Evolutionary conservation across 345 rosid species (phyloP).

Genomic region (Clausena lansium): DNA sequence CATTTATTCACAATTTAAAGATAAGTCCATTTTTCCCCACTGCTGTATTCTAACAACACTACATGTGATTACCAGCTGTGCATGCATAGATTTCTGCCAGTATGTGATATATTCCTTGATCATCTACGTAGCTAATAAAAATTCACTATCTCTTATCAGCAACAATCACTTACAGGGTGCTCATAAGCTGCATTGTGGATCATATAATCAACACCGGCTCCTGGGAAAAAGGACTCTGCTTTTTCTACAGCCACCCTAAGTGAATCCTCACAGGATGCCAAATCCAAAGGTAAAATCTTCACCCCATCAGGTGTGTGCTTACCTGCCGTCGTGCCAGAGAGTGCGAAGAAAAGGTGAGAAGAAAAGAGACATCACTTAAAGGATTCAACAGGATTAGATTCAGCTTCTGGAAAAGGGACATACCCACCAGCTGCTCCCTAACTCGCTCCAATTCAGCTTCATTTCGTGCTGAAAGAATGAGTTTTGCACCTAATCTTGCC

Average conservation of each 20-base stretch:
- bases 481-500: conserved; percentile 84
- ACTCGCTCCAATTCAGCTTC: conserved; percentile 78
- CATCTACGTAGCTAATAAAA: background rate
- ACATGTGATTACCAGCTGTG: background rate
- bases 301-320: conserved; percentile 72
- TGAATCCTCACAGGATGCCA: conserved; percentile 72
- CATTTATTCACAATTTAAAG: too few relatives aligned
- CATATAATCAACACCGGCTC: conserved; percentile 76
- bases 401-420: conserved; percentile 9
- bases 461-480: conserved; percentile 84
- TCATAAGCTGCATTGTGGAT: conserved; percentile 92
- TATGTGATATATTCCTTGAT: background rate
- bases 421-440: conserved; percentile 69
- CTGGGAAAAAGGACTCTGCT: conserved; percentile 68
- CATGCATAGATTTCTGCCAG: background rate
- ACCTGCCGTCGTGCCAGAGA: conserved; percentile 44
- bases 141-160: background rate
- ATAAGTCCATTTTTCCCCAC: background rate
- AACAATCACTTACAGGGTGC: conserved; percentile 69
- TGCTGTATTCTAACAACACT: background rate
- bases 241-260: conserved; percentile 68
- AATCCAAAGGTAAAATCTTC: conserved; percentile 76
- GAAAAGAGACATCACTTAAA: background rate
- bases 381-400: background rate
- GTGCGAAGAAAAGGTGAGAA: background rate